Evolutionary conservation across 768 basidiomycete species (phyloP), one percentile per base, ranked within the genome.

Genomic region (Holtermanniella nyarrowii): DNA sequence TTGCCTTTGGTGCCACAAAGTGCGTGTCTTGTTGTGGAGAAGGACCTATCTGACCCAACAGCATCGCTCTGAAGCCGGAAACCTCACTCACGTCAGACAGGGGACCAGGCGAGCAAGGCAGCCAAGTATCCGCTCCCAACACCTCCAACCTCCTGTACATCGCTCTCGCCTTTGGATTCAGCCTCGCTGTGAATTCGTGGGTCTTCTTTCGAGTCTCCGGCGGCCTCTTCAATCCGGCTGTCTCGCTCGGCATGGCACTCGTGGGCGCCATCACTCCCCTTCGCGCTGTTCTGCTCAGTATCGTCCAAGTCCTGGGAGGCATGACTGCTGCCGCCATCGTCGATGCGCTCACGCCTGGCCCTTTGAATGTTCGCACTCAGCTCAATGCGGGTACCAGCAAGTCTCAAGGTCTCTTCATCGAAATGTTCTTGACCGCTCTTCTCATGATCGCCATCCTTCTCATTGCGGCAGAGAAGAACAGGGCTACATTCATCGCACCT

Each of bases 401-500:
- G 22, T 65, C 55, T 11, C 69, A 68, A 48, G 72, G 71, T 0
- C 54, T 74, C 3, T 74, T 73, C 55, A 60, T 74, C 53, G 73
- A 73, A 55, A 71, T 68, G 68, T 71, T 74, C 65, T 55, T 74
- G 48, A 74, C 73, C 1, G 49, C 66, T 12, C n/a, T n/a, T n/a
- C n/a, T n/a, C n/a, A n/a, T n/a, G n/a, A n/a, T n/a, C n/a, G n/a
- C n/a, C n/a, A n/a, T n/a, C 25, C 56, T 71, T 13, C 51, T 71
- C 3, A 61, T 71, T 3, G 69, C 69, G 16, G 69, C 69, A 18
- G 69, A 71, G 56, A 71, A 71, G 52, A n/a, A n/a, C n/a, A n/a
- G n/a, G n/a, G 74, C 73, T 1, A 74, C 74, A 0, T 74, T 71
- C 61, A 64, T 75, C 25, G 73, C 74, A 11, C 74, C 74, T 0